phyloP scores from a whole-genome alignment of 495 filamentous ascomycete species.

The Choiromyces venosus region DNA sequence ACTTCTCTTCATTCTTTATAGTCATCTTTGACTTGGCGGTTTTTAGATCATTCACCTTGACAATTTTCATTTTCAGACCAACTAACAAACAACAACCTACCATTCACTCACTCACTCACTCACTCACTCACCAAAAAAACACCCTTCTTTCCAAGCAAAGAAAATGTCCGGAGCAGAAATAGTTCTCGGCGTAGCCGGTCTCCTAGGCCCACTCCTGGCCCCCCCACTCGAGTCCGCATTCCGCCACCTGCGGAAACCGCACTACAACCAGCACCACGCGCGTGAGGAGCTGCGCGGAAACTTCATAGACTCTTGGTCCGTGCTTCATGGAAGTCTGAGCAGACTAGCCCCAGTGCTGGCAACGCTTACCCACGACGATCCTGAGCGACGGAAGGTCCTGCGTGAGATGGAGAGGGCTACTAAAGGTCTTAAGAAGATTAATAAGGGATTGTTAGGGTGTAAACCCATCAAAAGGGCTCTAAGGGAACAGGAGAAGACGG shows the following conservation, averaged over 20 bases:
- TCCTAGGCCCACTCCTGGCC: constrained; percentile 13
- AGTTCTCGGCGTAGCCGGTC: constrained; percentile 16
- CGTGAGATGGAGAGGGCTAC: constrained; percentile 18
- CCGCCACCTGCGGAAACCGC: constrained; percentile 10
- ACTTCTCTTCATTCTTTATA: background rate
- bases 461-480: constrained; percentile 16
- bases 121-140: background rate
- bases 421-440: constrained; percentile 15
- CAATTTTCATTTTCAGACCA: background rate
- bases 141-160: background rate
- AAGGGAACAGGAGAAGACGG: constrained; percentile 16
- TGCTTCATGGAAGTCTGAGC: constrained; percentile 6
- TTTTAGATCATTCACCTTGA: background rate
- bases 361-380: constrained; percentile 16
- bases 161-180: constrained; percentile 19
- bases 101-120: background rate
- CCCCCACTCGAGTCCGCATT: constrained; percentile 12
- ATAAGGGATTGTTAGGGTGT: constrained; percentile 6
- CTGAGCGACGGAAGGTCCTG: constrained; percentile 9
- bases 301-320: constrained; percentile 20
- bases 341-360: constrained; percentile 2
- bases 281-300: constrained; percentile 15
- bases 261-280: constrained; percentile 11
- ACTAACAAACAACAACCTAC: background rate
- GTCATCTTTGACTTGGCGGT: background rate